These are phyloP conservation scores for Pyrenophora graminea DNA, from an alignment of 2,329 filamentous ascomycete species.

Conservation along the genomic window DNA sequence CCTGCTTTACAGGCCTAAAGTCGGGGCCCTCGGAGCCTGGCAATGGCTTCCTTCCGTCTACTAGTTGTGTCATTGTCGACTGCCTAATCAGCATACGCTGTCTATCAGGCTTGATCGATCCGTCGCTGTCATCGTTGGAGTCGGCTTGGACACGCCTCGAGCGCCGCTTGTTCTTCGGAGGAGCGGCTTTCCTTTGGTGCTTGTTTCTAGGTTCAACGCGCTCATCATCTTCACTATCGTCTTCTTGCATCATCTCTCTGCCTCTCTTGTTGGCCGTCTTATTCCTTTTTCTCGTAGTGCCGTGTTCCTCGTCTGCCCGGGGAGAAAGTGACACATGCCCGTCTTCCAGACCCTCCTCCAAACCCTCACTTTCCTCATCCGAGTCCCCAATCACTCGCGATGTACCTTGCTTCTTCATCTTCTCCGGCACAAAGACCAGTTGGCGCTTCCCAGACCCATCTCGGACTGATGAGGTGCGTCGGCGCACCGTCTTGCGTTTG, in stretches of 20 bases:
- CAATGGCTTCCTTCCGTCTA: conserved; percentile 29
- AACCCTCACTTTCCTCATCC: conserved; percentile 17
- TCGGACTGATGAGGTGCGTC: conserved; percentile 14
- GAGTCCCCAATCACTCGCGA: conserved; percentile 15
- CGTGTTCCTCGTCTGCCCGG: neutral
- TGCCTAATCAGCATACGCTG: conserved; percentile 30
- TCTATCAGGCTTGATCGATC: conserved; percentile 1
- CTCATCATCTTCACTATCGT: conserved; percentile 11
- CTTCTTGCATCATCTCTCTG: conserved; percentile 13
- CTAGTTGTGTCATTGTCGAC: conserved; percentile 45
- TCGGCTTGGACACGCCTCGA: conserved; percentile 4
- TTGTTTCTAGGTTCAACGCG: conserved; percentile 16
- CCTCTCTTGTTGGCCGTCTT: conserved; percentile 24
- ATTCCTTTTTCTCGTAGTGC: neutral
- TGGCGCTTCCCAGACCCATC: conserved; percentile 32
- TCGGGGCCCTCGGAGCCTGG: conserved; percentile 26
- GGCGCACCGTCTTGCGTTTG: conserved; percentile 33
- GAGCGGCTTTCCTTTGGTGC: conserved; percentile 20
- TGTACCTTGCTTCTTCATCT: conserved; percentile 22
- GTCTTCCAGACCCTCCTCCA: conserved; percentile 11
- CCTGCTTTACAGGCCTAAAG: conserved; percentile 30
- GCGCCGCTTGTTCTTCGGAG: conserved; percentile 6
- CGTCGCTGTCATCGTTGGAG: conserved; percentile 7
- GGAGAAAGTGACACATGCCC: neutral
- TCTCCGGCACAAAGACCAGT: conserved; percentile 36